Conservation (phyloP, 148 eudicot species). For the Selenicereus undatus region DNA sequence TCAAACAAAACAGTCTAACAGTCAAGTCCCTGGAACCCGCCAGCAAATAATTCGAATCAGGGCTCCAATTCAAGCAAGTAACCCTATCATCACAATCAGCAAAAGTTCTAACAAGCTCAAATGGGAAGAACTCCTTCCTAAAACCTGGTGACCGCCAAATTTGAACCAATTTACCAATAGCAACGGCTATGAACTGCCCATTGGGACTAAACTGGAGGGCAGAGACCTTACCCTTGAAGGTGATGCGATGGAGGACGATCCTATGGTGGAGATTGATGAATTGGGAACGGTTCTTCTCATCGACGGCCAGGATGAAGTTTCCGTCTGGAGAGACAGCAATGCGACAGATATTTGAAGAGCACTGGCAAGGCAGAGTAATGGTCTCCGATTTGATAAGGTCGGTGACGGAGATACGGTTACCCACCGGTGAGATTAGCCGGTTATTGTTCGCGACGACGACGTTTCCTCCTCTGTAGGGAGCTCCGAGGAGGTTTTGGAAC, state of each 20-base stretch:
- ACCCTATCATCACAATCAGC: constrained; percentile 78
- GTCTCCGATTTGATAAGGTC: constrained; percentile 79
- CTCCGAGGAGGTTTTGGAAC: constrained; percentile 88
- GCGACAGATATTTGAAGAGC: constrained; percentile 64
- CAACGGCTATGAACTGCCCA: constrained; percentile 69
- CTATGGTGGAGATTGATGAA: constrained; percentile 75
- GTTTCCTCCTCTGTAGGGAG: constrained; percentile 93
- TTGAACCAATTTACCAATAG: constrained; percentile 65
- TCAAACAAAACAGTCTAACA: constrained; percentile 68
- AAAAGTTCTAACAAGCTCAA: constrained; percentile 69
- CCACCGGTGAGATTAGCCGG: constrained; percentile 64
- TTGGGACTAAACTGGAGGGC: constrained; percentile 64
- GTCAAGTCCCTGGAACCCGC: constrained; percentile 87
- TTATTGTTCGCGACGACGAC: constrained; percentile 55
- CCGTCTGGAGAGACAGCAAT: constrained; percentile 82
- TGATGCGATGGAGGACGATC: constrained; percentile 66
- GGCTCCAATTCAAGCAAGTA: constrained; percentile 73
- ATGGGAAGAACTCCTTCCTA: constrained; percentile 73
- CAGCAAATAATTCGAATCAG: constrained; percentile 50
- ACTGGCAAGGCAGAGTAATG: constrained; percentile 65
- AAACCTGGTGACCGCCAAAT: constrained; percentile 94
- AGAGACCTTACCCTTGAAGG: constrained; percentile 65
- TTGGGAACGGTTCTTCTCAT: constrained; percentile 72
- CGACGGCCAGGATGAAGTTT: constrained; percentile 63
- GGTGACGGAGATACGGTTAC: constrained; percentile 81